A percentile compares a stretch with the other conserved stretches of the same genome.
phyloP scores from a whole-genome alignment of 1,139 yeast genomes.

The Suhomyces terraborum region DNA sequence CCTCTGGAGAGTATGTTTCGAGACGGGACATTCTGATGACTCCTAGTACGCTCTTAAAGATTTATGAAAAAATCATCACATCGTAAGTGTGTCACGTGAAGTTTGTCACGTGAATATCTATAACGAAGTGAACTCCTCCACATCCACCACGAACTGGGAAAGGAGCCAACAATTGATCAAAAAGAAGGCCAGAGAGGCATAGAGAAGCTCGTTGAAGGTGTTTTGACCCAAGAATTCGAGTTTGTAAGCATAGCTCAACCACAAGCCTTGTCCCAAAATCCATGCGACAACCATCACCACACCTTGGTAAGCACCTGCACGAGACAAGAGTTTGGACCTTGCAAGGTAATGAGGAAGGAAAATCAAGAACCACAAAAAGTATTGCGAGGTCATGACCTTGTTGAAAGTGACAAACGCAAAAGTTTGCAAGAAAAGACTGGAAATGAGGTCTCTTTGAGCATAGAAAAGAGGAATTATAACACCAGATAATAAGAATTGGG shows the following conservation, averaged over 20 bases:
- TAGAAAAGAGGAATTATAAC: constrained; percentile 61
- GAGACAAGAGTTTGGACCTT: constrained; percentile 37
- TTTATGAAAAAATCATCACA: constrained; percentile 10
- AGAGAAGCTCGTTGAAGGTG: constrained; percentile 64
- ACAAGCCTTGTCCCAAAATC: constrained; percentile 69
- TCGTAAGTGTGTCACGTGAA: constrained; percentile 9
- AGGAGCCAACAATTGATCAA: constrained; percentile 65
- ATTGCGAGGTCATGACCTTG: constrained; percentile 92
- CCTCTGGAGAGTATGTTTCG: constrained; percentile 93
- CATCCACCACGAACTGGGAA: constrained; percentile 56
- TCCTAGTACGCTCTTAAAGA: no score
- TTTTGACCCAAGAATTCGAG: constrained; percentile 78
- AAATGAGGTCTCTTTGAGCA: constrained; percentile 55
- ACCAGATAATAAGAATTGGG: constrained; percentile 68
- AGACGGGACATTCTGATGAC: constrained; percentile 34
- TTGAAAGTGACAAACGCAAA: constrained; percentile 87
- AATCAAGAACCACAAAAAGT: constrained; percentile 90
- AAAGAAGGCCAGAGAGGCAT: constrained; percentile 67
- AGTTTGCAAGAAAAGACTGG: constrained; percentile 83
- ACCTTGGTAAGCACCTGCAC: constrained; percentile 32
- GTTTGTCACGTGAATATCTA: neutral
- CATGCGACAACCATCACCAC: constrained; percentile 51
- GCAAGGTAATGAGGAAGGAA: constrained; percentile 73
- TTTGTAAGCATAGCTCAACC: constrained; percentile 79
- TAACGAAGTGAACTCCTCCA: constrained; percentile 9